Evolutionary conservation across 805 yeast species (phyloP), one percentile per base, ranked within the genome.

Genomic region (Wickerhamomyces ciferrii): DNA sequence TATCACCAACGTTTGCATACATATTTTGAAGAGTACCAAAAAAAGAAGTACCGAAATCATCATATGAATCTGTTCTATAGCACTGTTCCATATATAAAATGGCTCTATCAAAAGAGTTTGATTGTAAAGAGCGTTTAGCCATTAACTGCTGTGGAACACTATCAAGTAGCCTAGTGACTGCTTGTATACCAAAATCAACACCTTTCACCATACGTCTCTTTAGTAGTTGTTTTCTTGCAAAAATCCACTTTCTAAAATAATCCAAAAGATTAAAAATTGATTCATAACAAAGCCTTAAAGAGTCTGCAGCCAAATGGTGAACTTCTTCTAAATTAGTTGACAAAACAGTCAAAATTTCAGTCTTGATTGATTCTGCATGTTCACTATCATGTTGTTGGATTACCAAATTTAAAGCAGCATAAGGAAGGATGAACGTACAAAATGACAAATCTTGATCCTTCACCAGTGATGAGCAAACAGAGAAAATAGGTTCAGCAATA

Each of bases 101-200:
- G 0, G 98, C 90, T 41, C 98, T 71, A 52, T 95, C 97, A 59
- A 81, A 89, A 0, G 95, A 83, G 41, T 81, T 87, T 49, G 95
- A 87, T 52, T 89, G 89, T 1, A 89, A 76, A 0, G 97, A 85
- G 44, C 94, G 72, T 32, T 74, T 71, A 0, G 96, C 97, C 55
- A 94, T 71, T 20, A 86, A 59, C 34, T 79, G 81, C 25, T 83
- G 78, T 0, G 96, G 87, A 10, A 91, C 74, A 2, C 66, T 59
- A 2, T 65, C 66, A 13, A 89, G 61, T 47, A 89, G 78, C 1
- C 46, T 43, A 41, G 72, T 72, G 3, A 80, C 79, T 56, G 68
- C 46, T 29, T 46, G 35, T 52, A 68, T 50, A 50, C 68, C 44
- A 60, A 68, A 39, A 58, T 67, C 53, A 58, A 50, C 39, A 24